Conservation (phyloP, 805 yeast species). For the Pichia occidentalis region DNA sequence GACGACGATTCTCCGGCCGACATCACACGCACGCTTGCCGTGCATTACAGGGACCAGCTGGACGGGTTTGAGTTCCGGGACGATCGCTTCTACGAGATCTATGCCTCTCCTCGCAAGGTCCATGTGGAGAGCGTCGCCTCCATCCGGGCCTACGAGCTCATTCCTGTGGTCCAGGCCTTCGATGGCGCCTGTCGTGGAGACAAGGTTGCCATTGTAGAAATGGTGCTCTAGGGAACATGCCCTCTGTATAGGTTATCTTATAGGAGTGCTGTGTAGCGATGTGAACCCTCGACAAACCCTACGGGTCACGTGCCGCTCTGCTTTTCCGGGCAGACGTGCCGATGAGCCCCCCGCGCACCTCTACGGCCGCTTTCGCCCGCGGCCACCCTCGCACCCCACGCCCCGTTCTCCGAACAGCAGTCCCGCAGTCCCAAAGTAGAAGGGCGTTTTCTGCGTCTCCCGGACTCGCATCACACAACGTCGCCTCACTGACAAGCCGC, state of each 20-base stretch:
- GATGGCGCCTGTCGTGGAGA: constrained; percentile 7
- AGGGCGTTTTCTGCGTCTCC: too few relatives aligned
- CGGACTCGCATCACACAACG: too few relatives aligned
- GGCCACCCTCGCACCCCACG: constrained; percentile 12
- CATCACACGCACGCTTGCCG: constrained; percentile 31
- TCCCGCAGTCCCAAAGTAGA: too few relatives aligned
- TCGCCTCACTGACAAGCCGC: too few relatives aligned
- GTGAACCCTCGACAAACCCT: background rate
- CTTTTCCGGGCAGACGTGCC: too few relatives aligned
- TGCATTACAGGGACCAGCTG: constrained; percentile 38
- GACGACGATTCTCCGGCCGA: constrained; percentile 18
- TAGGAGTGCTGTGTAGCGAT: too few relatives aligned
- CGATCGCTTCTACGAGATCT: constrained; percentile 20
- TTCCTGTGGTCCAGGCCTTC: constrained; percentile 19
- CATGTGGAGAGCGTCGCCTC: background rate
- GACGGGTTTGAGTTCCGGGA: constrained; percentile 30
- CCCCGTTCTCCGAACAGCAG: too few relatives aligned
- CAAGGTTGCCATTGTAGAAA: constrained; percentile 14
- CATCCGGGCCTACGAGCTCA: constrained; percentile 19
- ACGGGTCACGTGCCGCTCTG: too few relatives aligned
- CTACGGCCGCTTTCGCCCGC: background rate
- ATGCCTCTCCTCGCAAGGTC: constrained; percentile 4
- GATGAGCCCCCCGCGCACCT: too few relatives aligned
- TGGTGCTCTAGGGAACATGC: too few relatives aligned
- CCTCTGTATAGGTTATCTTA: too few relatives aligned